Base-by-base conservation (phyloP, 441 rosid species). In the Populus hybrid region DNA sequence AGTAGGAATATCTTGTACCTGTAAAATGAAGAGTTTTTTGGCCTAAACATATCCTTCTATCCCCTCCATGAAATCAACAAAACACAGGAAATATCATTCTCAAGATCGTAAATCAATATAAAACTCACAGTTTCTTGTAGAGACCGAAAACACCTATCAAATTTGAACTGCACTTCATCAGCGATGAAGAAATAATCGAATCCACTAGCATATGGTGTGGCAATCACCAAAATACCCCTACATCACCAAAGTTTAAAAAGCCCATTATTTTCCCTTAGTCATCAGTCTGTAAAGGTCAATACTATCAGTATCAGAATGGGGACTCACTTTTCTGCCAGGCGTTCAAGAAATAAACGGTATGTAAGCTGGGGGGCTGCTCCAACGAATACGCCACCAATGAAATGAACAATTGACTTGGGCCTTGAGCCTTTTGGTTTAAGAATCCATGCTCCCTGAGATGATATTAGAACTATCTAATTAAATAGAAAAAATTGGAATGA, bases 351-450 rank as follows among this genome's bases (percentile, higher is more conserved):
- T 86, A 89, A 82, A n/a, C 98, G 97, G 77, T 94, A 95, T 3
- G 98, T 84, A 78, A 95, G 92, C 82, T 95, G 98, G 32, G 99
- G 99, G 63, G 99, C 97, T 10, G 98, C 99, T 84, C 99, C 99
- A 80, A 95, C 99, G 83, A 95, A 95, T 80, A 94, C 87, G 28
- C 99, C 98, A 14, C 98, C 98, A 72, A 95, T 36, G 72, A 94
- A 95, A 87, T 95, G 99, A 83, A 88, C 92, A 70, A 94, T 92
- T 78, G 92, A 85, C 80, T 85, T 91, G 16, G 97, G 97, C 75
- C 80, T 86, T 59, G 86, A 83, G 81, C 78, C 77, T 76, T 80
- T 89, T 28, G 98, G 98, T 87, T 86, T 89, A 36, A 94, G 93
- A 84, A 94, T 90, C 98, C 98, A 94, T 75, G 98, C 89, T 71